Base-by-base conservation (phyloP, 805 yeast genomes). In the Saccharomycopsis fibuligera region DNA sequence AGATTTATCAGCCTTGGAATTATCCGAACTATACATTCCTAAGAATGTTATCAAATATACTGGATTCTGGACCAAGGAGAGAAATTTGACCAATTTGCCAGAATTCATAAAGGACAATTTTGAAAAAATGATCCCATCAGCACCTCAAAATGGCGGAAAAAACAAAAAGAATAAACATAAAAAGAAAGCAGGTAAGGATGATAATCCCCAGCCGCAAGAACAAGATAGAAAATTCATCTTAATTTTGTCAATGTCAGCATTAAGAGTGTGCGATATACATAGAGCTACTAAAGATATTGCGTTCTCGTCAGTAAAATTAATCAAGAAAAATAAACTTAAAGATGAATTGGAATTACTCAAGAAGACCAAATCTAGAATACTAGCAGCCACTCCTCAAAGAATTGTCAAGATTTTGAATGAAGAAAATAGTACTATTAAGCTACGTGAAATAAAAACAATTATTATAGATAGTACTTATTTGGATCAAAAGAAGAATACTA, bases 181-280 rank as follows among this genome's bases (percentile, higher is more conserved):
- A 19, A 55, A 57, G 49, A 56, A 53, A 33, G 50, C 44, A 38
- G 55, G 55, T 23, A 53, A 46, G 31, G 47, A 52, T 14, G 58
- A 53, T 16, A 51, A 49, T 16, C 48, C 41, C 1, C 57, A 56
- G 17, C 55, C 58, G 14, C 69, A 66, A 29, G 42, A 45, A 21
- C 42, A 38, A 21, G 45, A 44, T 4, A 38, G 55, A 37, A 43
- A 47, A 37, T 52, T 52, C 31, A 39, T 52, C n/a, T 25, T 52
- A 68, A 74, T 65, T 61, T 79, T 54, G 64, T 82, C 90, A 0
- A 75, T 84, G 70, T 86, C 96, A 0, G 93, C 96, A 9, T 68
- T 88, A 22, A 74, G 97, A 56, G 93, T 88, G 1, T 91, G 96
- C 59, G 96, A 90, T 58, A 73, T 88, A 2, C 83, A 76, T 60